Evolutionary conservation across 129 eudicot species (phyloP).

Genomic region (Escallonia herrerae): DNA sequence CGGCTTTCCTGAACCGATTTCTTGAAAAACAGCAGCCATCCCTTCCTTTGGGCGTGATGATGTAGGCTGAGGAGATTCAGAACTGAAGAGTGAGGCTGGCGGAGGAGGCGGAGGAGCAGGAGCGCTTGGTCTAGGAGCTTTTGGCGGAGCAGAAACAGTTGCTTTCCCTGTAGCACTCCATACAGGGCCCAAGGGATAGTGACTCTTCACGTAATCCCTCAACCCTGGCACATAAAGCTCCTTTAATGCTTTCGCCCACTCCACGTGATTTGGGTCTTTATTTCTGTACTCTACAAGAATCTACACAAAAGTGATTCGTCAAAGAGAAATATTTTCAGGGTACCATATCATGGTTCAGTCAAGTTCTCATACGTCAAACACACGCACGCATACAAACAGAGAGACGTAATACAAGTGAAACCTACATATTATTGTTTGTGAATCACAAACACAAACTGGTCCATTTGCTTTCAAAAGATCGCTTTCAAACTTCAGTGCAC

Average conservation of each 20-base stretch:
- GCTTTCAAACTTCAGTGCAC: too few relatives aligned
- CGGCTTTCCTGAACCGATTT: slow-evolving; percentile 61
- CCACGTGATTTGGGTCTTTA: slow-evolving; percentile 81
- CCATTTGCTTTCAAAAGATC: too few relatives aligned
- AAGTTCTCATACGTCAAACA: too few relatives aligned
- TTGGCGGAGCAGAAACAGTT: slow-evolving; percentile 40
- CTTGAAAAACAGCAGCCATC: slow-evolving; percentile 89
- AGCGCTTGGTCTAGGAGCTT: slow-evolving; percentile 44
- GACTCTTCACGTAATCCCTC: slow-evolving; percentile 83
- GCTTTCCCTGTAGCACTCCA: slow-evolving; percentile 73
- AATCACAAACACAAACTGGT: too few relatives aligned
- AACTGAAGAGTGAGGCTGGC: slow-evolving; percentile 54
- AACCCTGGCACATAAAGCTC: slow-evolving; percentile 91
- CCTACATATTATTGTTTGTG: too few relatives aligned
- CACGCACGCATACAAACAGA: too few relatives aligned
- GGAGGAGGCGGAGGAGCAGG: slow-evolving; percentile 91
- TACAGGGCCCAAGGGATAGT: slow-evolving; percentile 86
- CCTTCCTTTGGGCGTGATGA: slow-evolving; percentile 69
- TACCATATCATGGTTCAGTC: too few relatives aligned
- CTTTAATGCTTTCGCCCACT: slow-evolving; percentile 94
- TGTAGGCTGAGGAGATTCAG: slow-evolving; percentile 52
- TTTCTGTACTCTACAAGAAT: slow-evolving; percentile 80
- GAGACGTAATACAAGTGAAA: too few relatives aligned
- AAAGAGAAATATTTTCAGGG: too few relatives aligned
- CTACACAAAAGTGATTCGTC: slow-evolving; percentile 16